Evolutionary conservation across 2,329 filamentous ascomycete genomes (phyloP).

Genomic region (Xylaria sp.): DNA sequence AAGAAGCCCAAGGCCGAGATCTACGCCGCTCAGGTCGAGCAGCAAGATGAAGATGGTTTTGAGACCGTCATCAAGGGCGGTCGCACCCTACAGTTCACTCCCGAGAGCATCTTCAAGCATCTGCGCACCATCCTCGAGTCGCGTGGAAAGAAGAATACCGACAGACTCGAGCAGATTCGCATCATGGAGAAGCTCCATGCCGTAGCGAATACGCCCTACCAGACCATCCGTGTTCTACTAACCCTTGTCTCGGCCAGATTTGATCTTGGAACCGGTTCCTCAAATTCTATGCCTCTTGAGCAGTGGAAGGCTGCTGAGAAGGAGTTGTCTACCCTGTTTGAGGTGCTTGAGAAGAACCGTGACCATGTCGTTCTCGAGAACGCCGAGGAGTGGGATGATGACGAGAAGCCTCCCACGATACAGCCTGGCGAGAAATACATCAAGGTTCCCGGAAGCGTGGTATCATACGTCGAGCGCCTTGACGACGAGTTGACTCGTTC

Average conservation of each 20-base stretch:
- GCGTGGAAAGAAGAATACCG: conserved; percentile 97
- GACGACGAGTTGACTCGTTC: conserved; percentile 97
- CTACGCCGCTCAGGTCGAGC: conserved; percentile 47
- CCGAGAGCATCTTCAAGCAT: conserved; percentile 97
- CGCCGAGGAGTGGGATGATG: conserved; percentile 98
- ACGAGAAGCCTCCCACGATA: conserved; percentile 82
- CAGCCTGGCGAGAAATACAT: conserved; percentile 72
- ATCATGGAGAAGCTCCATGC: conserved; percentile 95
- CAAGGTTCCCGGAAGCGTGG: conserved; percentile 87
- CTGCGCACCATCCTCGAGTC: conserved; percentile 89
- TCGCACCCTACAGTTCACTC: conserved; percentile 83
- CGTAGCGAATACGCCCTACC: conserved; percentile 85
- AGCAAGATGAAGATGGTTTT: conserved; percentile 79
- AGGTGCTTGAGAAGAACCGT: conserved; percentile 70
- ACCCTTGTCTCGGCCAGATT: conserved; percentile 91
- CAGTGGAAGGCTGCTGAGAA: conserved; percentile 95
- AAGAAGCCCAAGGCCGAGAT: conserved; percentile 49
- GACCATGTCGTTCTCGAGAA: conserved; percentile 84
- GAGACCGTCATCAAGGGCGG: conserved; percentile 84
- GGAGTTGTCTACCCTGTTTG: conserved; percentile 73
- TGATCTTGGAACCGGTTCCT: conserved; percentile 75
- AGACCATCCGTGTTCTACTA: conserved; percentile 85
- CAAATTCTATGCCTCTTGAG: conserved; percentile 81
- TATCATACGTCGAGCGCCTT: conserved; percentile 89
- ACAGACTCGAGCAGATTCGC: conserved; percentile 88